Evolutionary conservation across 2,329 filamentous ascomycete species (phyloP), one percentile per base, ranked within the genome.

Genomic region (Fusarium brachygibbosum): DNA sequence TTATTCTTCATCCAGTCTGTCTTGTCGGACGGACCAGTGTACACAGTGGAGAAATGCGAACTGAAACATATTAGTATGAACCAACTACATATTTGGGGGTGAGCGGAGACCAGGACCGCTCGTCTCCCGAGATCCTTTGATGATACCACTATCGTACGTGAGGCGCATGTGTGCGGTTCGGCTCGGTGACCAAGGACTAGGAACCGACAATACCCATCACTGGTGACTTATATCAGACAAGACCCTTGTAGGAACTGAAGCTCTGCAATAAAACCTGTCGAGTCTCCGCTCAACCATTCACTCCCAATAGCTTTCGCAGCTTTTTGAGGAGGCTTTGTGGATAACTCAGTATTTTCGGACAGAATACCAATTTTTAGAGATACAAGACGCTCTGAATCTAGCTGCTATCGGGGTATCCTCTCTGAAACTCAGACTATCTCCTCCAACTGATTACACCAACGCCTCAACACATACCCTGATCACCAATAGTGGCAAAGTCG

Each of bases 401-500:
- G 8, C 23, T 2, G 13, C 17, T 17, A 19, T 37, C 9, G 25
- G 57, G 57, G 57, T 62, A 62, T 62, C 40, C 32, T 28, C 29
- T 35, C 14, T 10, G 17, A 34, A 29, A 13, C 25, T 6, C 12
- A 23, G 3, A 34, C n/a, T 37, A 7, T 16, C 32, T 42, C 10
- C 37, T 37, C 3, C 12, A 8, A 28, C 4, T 19, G 4, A 10
- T 13, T 17, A 38, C 6, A 10, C 38, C 19, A 19, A 14, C 35
- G 16, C 12, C 28, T 58, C 32, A 63, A 2, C 42, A 38, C 37
- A 68, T 29, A 5, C 54, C 52, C 25, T 55, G 60, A 8, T 62
- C 66, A n/a, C 52, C 63, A 12, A 69, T 55, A 9, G 57, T 51
- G 1, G 66, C 63, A 37, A 72, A 72, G 5, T 68, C 70, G 1